These are phyloP conservation scores for Aureobasidium sp. DNA, from an alignment of 2,329 filamentous ascomycete genomes.

Conservation along the genomic window DNA sequence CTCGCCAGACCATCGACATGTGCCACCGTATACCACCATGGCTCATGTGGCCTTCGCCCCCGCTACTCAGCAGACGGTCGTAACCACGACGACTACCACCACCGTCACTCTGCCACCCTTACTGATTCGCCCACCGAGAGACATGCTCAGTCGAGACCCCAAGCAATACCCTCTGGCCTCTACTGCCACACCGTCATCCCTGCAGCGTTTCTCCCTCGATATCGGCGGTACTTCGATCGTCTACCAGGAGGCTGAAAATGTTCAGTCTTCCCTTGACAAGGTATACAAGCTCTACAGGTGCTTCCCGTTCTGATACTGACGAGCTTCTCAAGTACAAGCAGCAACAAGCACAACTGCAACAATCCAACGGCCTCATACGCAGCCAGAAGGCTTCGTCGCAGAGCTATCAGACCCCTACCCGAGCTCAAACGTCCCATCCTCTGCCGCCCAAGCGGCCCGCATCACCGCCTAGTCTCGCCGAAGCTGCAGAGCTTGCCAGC, in stretches of 20 bases:
- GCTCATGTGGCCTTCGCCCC: constrained; percentile 57
- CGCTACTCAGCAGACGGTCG: constrained; percentile 57
- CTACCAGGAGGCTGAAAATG: constrained; percentile 57
- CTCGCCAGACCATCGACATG: constrained; percentile 17
- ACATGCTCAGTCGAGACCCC: constrained; percentile 66
- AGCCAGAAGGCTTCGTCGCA: constrained; percentile 1
- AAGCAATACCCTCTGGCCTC: constrained; percentile 86
- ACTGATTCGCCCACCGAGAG: constrained; percentile 64
- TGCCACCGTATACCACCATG: constrained; percentile 36
- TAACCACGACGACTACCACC: constrained; percentile 89
- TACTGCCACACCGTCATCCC: constrained; percentile 70
- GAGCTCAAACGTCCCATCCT: neutral
- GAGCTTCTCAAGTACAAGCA: constrained; percentile 14
- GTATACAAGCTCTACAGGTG: constrained; percentile 32
- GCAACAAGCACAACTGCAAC: constrained; percentile 17
- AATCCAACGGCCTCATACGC: constrained; percentile 10
- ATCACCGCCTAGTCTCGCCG: constrained; percentile 43
- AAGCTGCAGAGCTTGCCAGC: constrained; percentile 45
- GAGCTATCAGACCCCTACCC: constrained; percentile 2
- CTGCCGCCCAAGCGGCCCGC: constrained; percentile 6
- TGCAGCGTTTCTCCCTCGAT: constrained; percentile 71
- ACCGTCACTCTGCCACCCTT: constrained; percentile 77
- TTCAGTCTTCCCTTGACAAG: constrained; percentile 46
- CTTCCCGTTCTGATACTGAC: neutral
- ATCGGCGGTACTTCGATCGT: constrained; percentile 55